A percentile compares a stretch with the other conserved stretches of the same genome.
phyloP scores from a whole-genome alignment of 2,329 filamentous ascomycete genomes.

The Hypoxylon rubiginosum region DNA sequence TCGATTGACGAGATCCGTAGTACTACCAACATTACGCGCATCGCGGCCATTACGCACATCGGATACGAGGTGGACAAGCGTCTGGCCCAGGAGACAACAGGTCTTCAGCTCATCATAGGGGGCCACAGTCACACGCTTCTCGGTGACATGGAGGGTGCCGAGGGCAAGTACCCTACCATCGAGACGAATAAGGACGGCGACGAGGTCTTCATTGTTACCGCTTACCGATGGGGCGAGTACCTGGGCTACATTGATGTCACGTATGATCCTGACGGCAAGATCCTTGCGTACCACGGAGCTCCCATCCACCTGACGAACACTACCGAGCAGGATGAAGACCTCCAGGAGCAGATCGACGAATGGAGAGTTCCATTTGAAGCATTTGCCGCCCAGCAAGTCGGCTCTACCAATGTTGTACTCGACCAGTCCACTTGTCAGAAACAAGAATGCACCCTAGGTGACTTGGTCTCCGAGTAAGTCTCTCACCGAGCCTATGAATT shows the following conservation, averaged over 20 bases:
- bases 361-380: slow-evolving; percentile 74
- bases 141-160: slow-evolving; percentile 69
- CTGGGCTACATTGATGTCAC: slow-evolving; percentile 76
- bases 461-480: slow-evolving; percentile 66
- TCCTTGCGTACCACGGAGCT: slow-evolving; percentile 72
- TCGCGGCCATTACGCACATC: slow-evolving; percentile 76
- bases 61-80: slow-evolving; percentile 74
- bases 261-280: slow-evolving; percentile 71
- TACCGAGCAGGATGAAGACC: slow-evolving; percentile 67
- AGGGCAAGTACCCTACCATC: slow-evolving; percentile 74
- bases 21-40: slow-evolving; percentile 73
- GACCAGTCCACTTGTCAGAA: slow-evolving; percentile 71
- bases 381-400: slow-evolving; percentile 70
- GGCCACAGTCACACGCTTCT: slow-evolving; percentile 62
- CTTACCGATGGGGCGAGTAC: slow-evolving; percentile 78
- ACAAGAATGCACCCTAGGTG: slow-evolving; percentile 69
- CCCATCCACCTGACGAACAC: slow-evolving; percentile 75
- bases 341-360: slow-evolving; percentile 69
- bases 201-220: slow-evolving; percentile 77
- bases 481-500: neutral
- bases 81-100: slow-evolving; percentile 70
- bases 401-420: slow-evolving; percentile 66
- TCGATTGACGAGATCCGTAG: slow-evolving; percentile 72
- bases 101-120: slow-evolving; percentile 75
- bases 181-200: slow-evolving; percentile 71